Base-by-base conservation (phyloP, 2,329 filamentous ascomycete genomes). In the Delphinella strobiligena region DNA sequence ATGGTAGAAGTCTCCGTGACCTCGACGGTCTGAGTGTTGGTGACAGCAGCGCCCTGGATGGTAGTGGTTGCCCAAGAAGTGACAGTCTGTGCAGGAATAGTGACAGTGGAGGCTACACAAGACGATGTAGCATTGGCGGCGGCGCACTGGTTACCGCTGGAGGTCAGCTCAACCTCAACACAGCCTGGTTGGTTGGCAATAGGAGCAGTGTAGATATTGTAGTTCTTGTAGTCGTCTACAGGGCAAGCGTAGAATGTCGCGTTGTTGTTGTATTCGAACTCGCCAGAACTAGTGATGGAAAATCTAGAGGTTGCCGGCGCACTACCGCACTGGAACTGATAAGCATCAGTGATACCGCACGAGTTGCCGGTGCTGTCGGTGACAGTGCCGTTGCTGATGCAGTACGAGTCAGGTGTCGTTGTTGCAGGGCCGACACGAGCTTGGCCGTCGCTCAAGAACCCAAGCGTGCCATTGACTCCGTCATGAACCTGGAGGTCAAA, bases 291-390 rank as follows among this genome's bases (percentile, higher is more conserved):
- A 33, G 58, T 62, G 38, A 78, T 63, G 5, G 61, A 59, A 55
- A 78, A 80, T 14, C 74, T 75, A 22, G 61, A 64, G 11, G 71
- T 65, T 12, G 49, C 44, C 3, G 14, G 15, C 5, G 69, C 68
- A 19, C 51, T 46, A 47, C 80, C 75, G 49, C 77, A 79, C 52
- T 78, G 74, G 40, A 75, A 69, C 36, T 76, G 69, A 16, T 62
- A 66, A 1, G 72, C 74, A 34, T 66, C 62, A 47, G 75, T 79
- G 50, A 78, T 60, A 56, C 77, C 74, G 51, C 77, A 80, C 17
- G 76, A 74, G 42, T 71, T 64, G 34, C 69, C 69, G 32, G 62
- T 61, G 38, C 59, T 53, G 51, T 80, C 76, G 17, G 61, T 68
- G 44, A 80, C 67, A 24, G 29, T 58, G 29, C 68, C 67, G 33